A percentile compares a stretch with the other conserved stretches of the same genome.
Conservation (phyloP, 106 monocot species). For the Vanilla planifolia region DNA sequence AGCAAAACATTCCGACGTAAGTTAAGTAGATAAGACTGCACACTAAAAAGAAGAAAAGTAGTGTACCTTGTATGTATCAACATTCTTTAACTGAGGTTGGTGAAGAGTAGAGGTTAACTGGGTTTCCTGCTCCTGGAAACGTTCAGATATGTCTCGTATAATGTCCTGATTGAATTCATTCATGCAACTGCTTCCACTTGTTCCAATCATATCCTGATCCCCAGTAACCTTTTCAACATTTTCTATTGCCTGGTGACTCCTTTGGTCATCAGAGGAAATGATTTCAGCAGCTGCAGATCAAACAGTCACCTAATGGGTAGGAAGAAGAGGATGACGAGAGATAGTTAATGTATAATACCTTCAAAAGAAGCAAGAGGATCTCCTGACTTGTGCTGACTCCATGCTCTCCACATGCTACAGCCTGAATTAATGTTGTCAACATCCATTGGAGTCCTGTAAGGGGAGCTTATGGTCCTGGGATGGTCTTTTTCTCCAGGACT, state of each 20-base stretch:
- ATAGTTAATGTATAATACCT: conserved; percentile 15
- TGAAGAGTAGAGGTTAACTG: conserved; percentile 31
- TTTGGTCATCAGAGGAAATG: conserved; percentile 22
- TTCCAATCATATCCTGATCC: conserved; percentile 1
- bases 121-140: conserved; percentile 47
- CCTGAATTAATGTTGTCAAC: conserved; percentile 9
- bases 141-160: conserved; percentile 25
- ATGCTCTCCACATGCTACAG: conserved; percentile 30
- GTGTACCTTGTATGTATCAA: conserved; percentile 23
- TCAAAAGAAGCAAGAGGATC: conserved; percentile 21
- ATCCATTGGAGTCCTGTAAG: conserved; percentile 12
- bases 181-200: background rate
- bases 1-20: too few species aligned
- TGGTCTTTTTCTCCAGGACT: conserved; percentile 4
- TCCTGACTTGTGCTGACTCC: conserved; percentile 33
- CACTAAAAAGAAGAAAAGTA: background rate
- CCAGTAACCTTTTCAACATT: conserved; percentile 1
- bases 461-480: conserved; percentile 8
- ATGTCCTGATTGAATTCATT: conserved; percentile 8
- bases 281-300: conserved; percentile 46
- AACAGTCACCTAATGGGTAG: background rate
- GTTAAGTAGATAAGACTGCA: too few species aligned
- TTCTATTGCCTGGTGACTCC: conserved; percentile 4
- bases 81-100: conserved; percentile 25
- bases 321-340: background rate